Evolutionary conservation across 306 rosid genomes (phyloP).

Genomic region (Sphenostylis stenocarpa): DNA sequence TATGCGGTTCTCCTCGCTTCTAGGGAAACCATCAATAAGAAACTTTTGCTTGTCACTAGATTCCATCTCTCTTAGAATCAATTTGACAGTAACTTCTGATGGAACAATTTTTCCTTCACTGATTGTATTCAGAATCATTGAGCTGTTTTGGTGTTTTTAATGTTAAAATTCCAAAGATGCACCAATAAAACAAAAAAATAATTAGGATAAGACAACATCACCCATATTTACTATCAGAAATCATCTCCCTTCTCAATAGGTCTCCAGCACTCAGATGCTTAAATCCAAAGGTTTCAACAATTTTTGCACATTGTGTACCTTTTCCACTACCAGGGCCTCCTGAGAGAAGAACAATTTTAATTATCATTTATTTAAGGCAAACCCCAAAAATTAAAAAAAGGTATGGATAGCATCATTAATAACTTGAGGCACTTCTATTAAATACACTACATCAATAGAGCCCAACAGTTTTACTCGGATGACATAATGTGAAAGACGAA

Average conservation of each 20-base stretch:
- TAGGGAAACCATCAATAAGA: conserved; percentile 95
- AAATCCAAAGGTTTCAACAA: conserved; percentile 77
- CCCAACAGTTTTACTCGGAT: background rate
- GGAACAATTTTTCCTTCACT: conserved; percentile 91
- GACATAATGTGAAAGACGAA: background rate
- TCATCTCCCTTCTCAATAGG: conserved; percentile 82
- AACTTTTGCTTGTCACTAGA: conserved; percentile 57
- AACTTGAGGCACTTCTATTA: background rate
- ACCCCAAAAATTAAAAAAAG: background rate
- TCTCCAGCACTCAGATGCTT: conserved; percentile 98
- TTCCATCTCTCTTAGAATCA: conserved; percentile 83
- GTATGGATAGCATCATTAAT: conserved; percentile 1
- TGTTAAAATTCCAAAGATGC: conserved; percentile 27
- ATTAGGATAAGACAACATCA: conserved; percentile 39
- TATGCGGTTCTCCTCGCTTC: conserved; percentile 81
- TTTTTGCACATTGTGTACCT: conserved; percentile 90
- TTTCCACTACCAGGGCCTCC: conserved; percentile 99
- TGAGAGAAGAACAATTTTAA: conserved; percentile 35
- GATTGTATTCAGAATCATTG: conserved; percentile 72
- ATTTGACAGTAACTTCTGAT: conserved; percentile 74
- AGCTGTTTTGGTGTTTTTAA: conserved; percentile 50
- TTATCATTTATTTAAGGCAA: conserved; percentile 22
- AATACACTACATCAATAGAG: background rate
- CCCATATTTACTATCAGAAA: conserved; percentile 71
- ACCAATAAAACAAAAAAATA: conserved; percentile 11